phyloP scores from a whole-genome alignment of 1,139 yeast species.

The Hyphopichia wangnamkhiaoensis region DNA sequence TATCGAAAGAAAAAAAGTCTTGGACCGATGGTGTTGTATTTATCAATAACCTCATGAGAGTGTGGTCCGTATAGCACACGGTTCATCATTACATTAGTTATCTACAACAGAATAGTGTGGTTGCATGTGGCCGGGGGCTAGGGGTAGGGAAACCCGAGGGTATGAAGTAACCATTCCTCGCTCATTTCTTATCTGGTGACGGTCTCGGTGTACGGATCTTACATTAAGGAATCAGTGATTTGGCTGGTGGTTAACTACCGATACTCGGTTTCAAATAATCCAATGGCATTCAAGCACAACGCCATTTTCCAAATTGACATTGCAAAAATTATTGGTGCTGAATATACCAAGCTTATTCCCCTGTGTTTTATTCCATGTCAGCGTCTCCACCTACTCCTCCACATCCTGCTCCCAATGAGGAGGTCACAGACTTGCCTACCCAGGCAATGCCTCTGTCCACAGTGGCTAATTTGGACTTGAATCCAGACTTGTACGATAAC shows the following conservation, averaged over 20 bases:
- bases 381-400: constrained; percentile 45
- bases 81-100: too few relatives aligned
- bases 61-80: too few relatives aligned
- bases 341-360: too few relatives aligned
- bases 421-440: constrained; percentile 33
- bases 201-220: background rate
- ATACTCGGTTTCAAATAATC: background rate
- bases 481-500: constrained; percentile 42
- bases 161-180: background rate
- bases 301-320: too few relatives aligned
- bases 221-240: background rate
- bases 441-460: constrained; percentile 22
- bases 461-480: constrained; percentile 33
- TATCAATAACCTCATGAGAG: too few relatives aligned
- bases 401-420: constrained; percentile 50
- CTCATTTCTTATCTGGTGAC: constrained; percentile 1
- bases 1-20: too few relatives aligned
- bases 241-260: too few relatives aligned
- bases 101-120: too few relatives aligned
- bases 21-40: too few relatives aligned
- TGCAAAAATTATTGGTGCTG: too few relatives aligned
- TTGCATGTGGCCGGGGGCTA: too few relatives aligned
- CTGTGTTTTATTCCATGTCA: too few relatives aligned
- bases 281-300: background rate
- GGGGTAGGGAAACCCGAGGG: background rate